Conservation (phyloP, 495 filamentous ascomycete genomes). For the Astrothelium subdiscretum region DNA sequence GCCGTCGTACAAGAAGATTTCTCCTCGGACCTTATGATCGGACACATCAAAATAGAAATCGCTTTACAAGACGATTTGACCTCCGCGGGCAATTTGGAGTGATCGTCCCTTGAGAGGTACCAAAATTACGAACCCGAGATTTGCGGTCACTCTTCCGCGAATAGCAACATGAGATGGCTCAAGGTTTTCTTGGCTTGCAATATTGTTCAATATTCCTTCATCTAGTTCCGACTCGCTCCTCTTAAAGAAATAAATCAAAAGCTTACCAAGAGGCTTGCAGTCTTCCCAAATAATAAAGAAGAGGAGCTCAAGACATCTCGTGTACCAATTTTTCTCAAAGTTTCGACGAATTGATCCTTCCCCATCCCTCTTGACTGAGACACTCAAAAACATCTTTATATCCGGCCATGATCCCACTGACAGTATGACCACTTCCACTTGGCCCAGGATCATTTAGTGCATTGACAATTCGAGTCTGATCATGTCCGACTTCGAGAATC, state of each 20-base stretch:
- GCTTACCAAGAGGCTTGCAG: too few relatives aligned
- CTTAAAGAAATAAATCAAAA: too few relatives aligned
- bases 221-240: too few relatives aligned
- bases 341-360: slow-evolving; percentile 8
- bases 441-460: slow-evolving; percentile 50
- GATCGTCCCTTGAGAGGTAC: too few relatives aligned
- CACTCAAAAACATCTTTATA: slow-evolving; percentile 38
- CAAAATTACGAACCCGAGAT: neutral
- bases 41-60: too few relatives aligned
- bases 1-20: too few relatives aligned
- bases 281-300: too few relatives aligned
- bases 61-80: too few relatives aligned
- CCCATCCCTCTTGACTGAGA: slow-evolving; percentile 36
- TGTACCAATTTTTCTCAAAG: neutral
- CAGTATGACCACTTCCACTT: slow-evolving; percentile 35
- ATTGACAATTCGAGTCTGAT: slow-evolving; percentile 38
- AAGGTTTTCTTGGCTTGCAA: neutral
- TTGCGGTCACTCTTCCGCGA: neutral
- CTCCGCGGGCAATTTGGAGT: too few relatives aligned
- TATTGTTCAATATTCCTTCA: too few relatives aligned
- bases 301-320: neutral
- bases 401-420: slow-evolving; percentile 28
- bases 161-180: neutral
- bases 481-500: slow-evolving; percentile 50
- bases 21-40: too few relatives aligned